Evolutionary conservation across 805 yeast genomes (phyloP).

Genomic region (Ogataea nonfermentans): DNA sequence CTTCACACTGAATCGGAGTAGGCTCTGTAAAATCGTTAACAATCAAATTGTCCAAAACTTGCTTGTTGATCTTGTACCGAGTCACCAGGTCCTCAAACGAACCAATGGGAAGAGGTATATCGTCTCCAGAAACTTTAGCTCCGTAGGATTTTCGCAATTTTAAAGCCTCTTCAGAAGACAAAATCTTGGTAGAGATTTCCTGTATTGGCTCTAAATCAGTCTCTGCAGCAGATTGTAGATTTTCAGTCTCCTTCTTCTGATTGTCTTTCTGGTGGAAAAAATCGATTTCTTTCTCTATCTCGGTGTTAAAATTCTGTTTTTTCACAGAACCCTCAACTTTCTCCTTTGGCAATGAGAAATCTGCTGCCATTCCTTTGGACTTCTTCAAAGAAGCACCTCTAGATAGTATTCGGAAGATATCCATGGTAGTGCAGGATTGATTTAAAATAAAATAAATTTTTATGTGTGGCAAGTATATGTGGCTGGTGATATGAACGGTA

Average conservation of each 20-base stretch:
- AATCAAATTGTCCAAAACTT: constrained; percentile 59
- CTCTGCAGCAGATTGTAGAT: constrained; percentile 16
- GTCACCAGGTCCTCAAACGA: constrained; percentile 77
- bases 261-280: constrained; percentile 58
- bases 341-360: constrained; percentile 36
- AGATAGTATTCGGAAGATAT: constrained; percentile 78
- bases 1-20: constrained; percentile 90
- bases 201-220: constrained; percentile 33
- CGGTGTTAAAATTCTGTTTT: constrained; percentile 42
- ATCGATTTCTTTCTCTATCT: constrained; percentile 73
- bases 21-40: constrained; percentile 77
- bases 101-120: constrained; percentile 87
- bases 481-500: constrained; percentile 7
- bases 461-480: constrained; percentile 10
- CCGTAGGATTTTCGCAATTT: constrained; percentile 56
- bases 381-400: constrained; percentile 82
- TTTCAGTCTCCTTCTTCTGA: constrained; percentile 7
- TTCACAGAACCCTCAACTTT: constrained; percentile 26
- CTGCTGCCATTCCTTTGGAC: constrained; percentile 44
- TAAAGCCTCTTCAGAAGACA: constrained; percentile 56
- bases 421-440: constrained; percentile 49
- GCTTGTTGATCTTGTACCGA: constrained; percentile 63
- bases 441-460: constrained; percentile 9
- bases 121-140: constrained; percentile 77
- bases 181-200: constrained; percentile 35